These are phyloP conservation scores for Fusarium sp. DNA, from an alignment of 2,329 filamentous ascomycete species.

Conservation along the genomic window DNA sequence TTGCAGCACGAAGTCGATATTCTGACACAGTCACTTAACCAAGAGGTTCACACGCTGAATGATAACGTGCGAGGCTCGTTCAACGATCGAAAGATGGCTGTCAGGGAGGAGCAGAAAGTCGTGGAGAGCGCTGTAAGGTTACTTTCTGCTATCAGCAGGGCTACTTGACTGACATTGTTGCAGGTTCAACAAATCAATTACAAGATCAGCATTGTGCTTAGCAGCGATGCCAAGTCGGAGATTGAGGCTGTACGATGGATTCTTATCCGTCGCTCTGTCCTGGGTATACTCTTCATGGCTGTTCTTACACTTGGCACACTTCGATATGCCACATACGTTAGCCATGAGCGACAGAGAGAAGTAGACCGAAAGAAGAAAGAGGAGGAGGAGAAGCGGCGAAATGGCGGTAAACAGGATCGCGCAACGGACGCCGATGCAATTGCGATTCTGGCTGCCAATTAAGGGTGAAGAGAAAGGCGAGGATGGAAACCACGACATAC, in stretches of 20 bases:
- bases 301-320: conserved; percentile 72
- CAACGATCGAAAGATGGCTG: conserved; percentile 94
- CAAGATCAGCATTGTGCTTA: conserved; percentile 91
- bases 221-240: conserved; percentile 91
- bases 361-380: conserved; percentile 60
- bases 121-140: conserved; percentile 82
- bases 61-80: conserved; percentile 97
- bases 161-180: conserved; percentile 21
- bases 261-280: conserved; percentile 73
- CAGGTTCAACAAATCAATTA: conserved; percentile 95
- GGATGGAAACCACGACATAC: conserved; percentile 15
- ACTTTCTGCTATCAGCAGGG: not conserved
- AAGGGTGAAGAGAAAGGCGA: conserved; percentile 24
- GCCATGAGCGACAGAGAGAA: conserved; percentile 65
- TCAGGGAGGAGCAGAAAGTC: conserved; percentile 87
- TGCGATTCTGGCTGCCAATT: conserved; percentile 72
- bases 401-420: conserved; percentile 63
- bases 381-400: conserved; percentile 60
- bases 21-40: conserved; percentile 84
- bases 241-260: conserved; percentile 95
- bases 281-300: conserved; percentile 77
- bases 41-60: conserved; percentile 85
- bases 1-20: conserved; percentile 98
- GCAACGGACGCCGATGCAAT: conserved; percentile 67
- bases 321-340: conserved; percentile 71